A percentile compares a stretch with the other conserved stretches of the same genome.
phyloP scores from a whole-genome alignment of 2,329 filamentous ascomycete genomes.

The Hypoxylon sp. region DNA sequence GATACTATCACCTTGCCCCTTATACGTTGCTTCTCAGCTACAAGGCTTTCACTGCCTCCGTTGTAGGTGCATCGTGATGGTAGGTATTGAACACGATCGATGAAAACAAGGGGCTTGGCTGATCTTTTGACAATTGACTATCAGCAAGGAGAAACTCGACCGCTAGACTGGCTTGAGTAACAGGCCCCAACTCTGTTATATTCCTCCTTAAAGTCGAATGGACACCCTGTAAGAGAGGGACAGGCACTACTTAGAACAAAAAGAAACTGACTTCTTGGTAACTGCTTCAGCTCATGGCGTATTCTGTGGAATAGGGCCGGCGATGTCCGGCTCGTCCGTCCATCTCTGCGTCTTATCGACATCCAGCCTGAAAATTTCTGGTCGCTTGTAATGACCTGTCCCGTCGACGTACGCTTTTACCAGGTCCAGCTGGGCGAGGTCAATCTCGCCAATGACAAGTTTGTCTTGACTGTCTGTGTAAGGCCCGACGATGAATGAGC shows the following conservation, averaged over 20 bases:
- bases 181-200: too few relatives aligned
- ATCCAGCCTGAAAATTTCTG: constrained; percentile 39
- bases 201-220: too few relatives aligned
- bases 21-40: too few relatives aligned
- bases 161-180: too few relatives aligned
- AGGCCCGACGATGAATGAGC: constrained; percentile 41
- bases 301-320: constrained; percentile 23
- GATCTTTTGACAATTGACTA: too few relatives aligned
- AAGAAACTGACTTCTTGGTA: neutral
- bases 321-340: constrained; percentile 28
- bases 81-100: too few relatives aligned
- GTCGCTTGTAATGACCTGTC: constrained; percentile 42
- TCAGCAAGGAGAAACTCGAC: too few relatives aligned
- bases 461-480: constrained; percentile 38
- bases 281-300: neutral
- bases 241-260: neutral
- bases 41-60: too few relatives aligned
- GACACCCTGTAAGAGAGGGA: too few relatives aligned
- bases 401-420: constrained; percentile 46
- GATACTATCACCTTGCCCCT: too few relatives aligned
- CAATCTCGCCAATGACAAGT: constrained; percentile 40
- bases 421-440: constrained; percentile 37
- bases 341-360: constrained; percentile 26
- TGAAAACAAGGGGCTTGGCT: too few relatives aligned
- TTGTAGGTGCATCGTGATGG: too few relatives aligned